Evolutionary conservation across 352 stramenopile genomes (phyloP), one percentile per base, ranked within the genome.

Genomic region (Globisporangium nunn): DNA sequence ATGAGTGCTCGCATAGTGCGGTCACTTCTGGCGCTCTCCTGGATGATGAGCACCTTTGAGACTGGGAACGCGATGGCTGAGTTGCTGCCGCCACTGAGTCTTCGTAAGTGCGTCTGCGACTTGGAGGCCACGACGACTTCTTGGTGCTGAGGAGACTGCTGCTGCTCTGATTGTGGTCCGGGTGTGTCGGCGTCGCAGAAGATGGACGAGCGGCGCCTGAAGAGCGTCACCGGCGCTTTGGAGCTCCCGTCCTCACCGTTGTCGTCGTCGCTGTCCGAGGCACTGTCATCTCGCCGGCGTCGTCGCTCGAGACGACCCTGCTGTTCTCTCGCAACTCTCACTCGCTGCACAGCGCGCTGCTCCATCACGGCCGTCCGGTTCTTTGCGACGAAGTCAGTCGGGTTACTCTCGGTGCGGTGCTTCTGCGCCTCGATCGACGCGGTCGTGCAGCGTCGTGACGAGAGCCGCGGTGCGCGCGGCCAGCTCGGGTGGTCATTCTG

Each of bases 381-480:
- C 7, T 59, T 65, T 7, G 50, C 62, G 15, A 80, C 64, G 46
- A 68, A 74, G 17, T 49, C 45, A 2, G 61, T 52, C 35, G 66
- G 68, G 29, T 69, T 73, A 0, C 56, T 59, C 8, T 47, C 54
- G 15, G 48, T 37, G 4, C 54, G 37, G 30, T 55, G 18, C 55
- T 58, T 29, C 18, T 57, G 43, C 53, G 37, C 40, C 23, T 57
- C 14, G 35, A 48, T n/a, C 15, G 53, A 47, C 40, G 50, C 37
- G 11, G 46, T 58, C n/a, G 52, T 66, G 54, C 30, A 54, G 12
- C 64, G 62, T 53, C 50, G 55, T 4, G 62, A 58, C 33, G 63
- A 31, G 37, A 85, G 76, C 18, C 77, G 66, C 2, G 74, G 52
- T 3, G 72, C 66, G 1, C 73, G 70, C 6, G 72, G 67, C 72